Base-by-base conservation (phyloP, 2,329 filamentous ascomycete genomes). In the Cytospora schulzeri region DNA sequence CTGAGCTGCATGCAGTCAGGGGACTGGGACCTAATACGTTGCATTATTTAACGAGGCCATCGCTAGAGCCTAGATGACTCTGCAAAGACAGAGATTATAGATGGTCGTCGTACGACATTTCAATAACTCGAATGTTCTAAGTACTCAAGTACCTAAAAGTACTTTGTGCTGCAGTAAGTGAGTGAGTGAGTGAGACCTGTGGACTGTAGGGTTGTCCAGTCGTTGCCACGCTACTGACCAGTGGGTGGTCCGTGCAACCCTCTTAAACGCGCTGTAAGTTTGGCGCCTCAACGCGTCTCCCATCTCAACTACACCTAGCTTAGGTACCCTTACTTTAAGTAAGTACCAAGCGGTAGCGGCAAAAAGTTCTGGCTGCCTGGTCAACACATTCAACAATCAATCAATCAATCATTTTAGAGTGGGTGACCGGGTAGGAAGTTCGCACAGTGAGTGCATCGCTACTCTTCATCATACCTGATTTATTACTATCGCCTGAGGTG, bases 31-130 rank as follows among this genome's bases (percentile, higher is more conserved):
- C 28, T 54, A 22, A 53, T 45, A 41, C 17, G 22, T 60, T 60
- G 31, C 48, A 54, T 60, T 53, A 31, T 60, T 35, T 50, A n/a
- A 53, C 19, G 15, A 50, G 58, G 58, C 33, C 58, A 53, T 53
- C 58, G 58, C 33, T 60, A 60, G 58, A 60, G 58, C 58, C 51
- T n/a, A 35, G 58, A 52, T 53, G 50, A 54, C 50, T 60, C 50
- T 53, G 50, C 24, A 19, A 53, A 53, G 45, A 48, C 17, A 53
- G 48, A 60, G 58, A 52, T 45, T 53, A 53, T 60, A 54, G 58
- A 60, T 60, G 52, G 50, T 60, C 50, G 50, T 41, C 26, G 52
- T 53, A 60, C 58, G 58, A 54, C 58, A 53, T 60, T 53, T 24
- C 41, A 54, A 60, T 60, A 60, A 12, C 50, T 51, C 19, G n/a